Evolutionary conservation across 495 filamentous ascomycete species (phyloP), one percentile per base, ranked within the genome.

Genomic region (Penicillium diatomitis): DNA sequence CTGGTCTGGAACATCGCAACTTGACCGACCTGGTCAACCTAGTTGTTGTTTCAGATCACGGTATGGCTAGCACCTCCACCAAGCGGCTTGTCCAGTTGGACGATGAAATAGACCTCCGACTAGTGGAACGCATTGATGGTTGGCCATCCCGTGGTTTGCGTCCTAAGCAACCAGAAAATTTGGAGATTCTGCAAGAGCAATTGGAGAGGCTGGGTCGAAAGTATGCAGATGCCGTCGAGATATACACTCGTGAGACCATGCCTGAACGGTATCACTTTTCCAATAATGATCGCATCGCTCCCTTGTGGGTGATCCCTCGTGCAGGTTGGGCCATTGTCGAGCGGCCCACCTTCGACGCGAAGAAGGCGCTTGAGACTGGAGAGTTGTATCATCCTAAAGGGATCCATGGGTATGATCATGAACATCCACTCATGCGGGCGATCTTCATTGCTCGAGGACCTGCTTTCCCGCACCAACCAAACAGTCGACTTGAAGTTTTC

Each of bases 11-110:
- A 49, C 71, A 76, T 32, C 82, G 92, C 28, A 95, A 96, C 57
- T 71, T 97, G 10, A 95, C 90, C 0, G 62, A 84, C 7, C 82
- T 97, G 40, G 86, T 96, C 57, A 99, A 99, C 54, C 77, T 99
- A n/a, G 81, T 99, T 33, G 78, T 99, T n/a, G 90, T 99, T 10
- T 95, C 88, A 8, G 92, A 99, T 64, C 92, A 99, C 57, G 92
- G 92, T 20, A 99, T 99, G 92, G 91, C 91, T 4, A 91, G 87
- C 2, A 96, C 92, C 0, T 83, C 87, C 34, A 80, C 76, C 0
- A 74, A 81, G 11, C 81, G 91, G n/a, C 69, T 96, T 36, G 78
- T 99, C 28, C 92, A 97, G 62, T 69, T 97, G n/a, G 92, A 99
- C 52, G 89, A 96, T 60, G 57, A 95, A 3, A 75, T 97, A 32